A percentile compares a stretch with the other conserved stretches of the same genome.
Conservation (phyloP, 257 asterid genomes). For the Solanum pennellii region DNA sequence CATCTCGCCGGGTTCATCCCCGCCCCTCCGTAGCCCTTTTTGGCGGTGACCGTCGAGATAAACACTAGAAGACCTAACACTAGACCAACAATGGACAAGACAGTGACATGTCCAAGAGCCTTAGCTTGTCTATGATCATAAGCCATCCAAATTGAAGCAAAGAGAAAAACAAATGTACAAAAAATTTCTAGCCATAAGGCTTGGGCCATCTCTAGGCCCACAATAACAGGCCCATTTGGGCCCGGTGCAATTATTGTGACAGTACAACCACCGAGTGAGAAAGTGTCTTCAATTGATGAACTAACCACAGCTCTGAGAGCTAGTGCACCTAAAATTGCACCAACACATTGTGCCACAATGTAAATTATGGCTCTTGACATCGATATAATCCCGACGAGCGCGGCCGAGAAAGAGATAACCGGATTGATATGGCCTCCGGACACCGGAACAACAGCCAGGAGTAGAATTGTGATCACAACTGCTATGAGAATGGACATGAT, state of each 20-base stretch:
- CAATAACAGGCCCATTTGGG: slow-evolving; percentile 29
- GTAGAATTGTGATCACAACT: slow-evolving; percentile 38
- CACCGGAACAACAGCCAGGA: slow-evolving; percentile 54
- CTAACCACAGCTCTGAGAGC: slow-evolving; percentile 57
- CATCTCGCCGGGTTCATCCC: slow-evolving; percentile 76
- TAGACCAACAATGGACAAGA: slow-evolving; percentile 34
- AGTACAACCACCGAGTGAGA: slow-evolving; percentile 73
- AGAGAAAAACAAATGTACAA: slow-evolving; percentile 49
- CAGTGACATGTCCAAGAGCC: slow-evolving; percentile 26
- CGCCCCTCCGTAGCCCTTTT: slow-evolving; percentile 54
- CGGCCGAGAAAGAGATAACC: slow-evolving; percentile 63
- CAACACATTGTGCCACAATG: slow-evolving; percentile 44
- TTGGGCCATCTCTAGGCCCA: slow-evolving; percentile 40
- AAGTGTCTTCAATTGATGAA: slow-evolving; percentile 13
- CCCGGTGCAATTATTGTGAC: slow-evolving; percentile 37
- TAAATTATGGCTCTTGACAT: slow-evolving; percentile 46
- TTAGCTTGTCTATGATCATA: slow-evolving; percentile 60
- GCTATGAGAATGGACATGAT: slow-evolving; percentile 42
- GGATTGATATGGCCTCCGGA: slow-evolving; percentile 89
- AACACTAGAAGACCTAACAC: slow-evolving; percentile 59
- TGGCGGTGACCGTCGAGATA: slow-evolving; percentile 39
- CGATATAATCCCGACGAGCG: slow-evolving; percentile 58
- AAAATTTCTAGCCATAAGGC: slow-evolving; percentile 62
- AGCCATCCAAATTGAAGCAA: slow-evolving; percentile 74
- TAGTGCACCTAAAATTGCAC: slow-evolving; percentile 56